Base-by-base conservation (phyloP, 1,139 yeast species). In the Nakaseomyces sp. region DNA sequence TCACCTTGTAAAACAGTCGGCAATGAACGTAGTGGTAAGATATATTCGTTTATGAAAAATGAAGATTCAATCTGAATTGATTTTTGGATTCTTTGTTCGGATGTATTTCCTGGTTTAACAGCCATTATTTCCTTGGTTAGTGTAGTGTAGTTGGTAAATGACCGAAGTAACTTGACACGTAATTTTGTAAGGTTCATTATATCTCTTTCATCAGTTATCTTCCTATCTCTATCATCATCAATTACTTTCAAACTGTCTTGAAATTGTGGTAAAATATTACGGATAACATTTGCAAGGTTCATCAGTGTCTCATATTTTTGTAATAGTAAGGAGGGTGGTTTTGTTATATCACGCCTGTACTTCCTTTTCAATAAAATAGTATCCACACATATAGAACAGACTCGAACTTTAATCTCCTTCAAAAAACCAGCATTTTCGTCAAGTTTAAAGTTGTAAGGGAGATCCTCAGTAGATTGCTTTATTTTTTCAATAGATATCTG, bases 321-420 rank as follows among this genome's bases (percentile, higher is more conserved):
- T 10, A 64, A 37, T 15, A 67, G 33, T 8, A 52, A 47, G 2
- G 63, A 45, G 6, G 55, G 45, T 9, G 57, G 56, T 8, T 39
- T 43, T 16, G 48, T 51, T 2, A 63, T 31, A 39, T 76, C 80
- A 20, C 61, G 62, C n/a, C 55, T 49, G 51, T 74, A 70, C 48
- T 79, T 76, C 54, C 77, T 72, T 38, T 73, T 77, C 38, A 73
- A 70, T 46, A 85, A 76, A 18, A 88, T 63, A 2, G 70, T 66
- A 51, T 77, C 70, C 46, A 84, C 81, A 65, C 97, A 89, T 41
- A 70, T 67, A 2, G 71, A 65, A 61, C 96, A 89, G 35, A 88
- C 65, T 40, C 96, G 26, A 20, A 35, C 28, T 10, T n/a, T 8
- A 8, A 22, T 20, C 6, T 22, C 28, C 12, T 20, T 13, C 18